Evolutionary conservation across 2,329 filamentous ascomycete species (phyloP).

Genomic region (Ophiostoma fasciatum): DNA sequence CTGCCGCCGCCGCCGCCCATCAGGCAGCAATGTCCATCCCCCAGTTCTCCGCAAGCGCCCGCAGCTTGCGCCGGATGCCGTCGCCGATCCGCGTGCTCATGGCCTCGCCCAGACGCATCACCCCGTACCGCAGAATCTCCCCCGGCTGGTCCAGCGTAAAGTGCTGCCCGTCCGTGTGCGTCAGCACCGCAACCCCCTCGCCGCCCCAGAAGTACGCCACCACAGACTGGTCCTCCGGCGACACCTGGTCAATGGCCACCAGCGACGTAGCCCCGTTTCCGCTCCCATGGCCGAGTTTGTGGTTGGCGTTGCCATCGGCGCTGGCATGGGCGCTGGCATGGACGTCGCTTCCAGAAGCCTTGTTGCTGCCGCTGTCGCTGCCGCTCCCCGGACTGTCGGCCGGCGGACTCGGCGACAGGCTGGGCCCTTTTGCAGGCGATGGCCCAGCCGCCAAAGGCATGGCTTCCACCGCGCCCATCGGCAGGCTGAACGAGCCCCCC

Average conservation of each 20-base stretch:
- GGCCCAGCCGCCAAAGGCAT: too few relatives aligned
- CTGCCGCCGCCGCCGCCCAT: too few relatives aligned
- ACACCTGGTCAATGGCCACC: constrained; percentile 25
- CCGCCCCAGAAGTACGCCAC: constrained; percentile 25
- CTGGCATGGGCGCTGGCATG: constrained; percentile 2
- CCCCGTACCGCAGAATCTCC: constrained; percentile 25
- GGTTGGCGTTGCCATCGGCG: constrained; percentile 9
- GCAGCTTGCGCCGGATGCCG: constrained; percentile 30
- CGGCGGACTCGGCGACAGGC: too few relatives aligned
- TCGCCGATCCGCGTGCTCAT: constrained; percentile 28
- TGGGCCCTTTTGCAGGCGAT: too few relatives aligned
- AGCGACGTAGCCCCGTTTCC: neutral
- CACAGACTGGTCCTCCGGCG: constrained; percentile 23
- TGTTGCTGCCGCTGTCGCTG: too few relatives aligned
- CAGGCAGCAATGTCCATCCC: constrained; percentile 5
- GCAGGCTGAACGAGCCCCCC: too few relatives aligned
- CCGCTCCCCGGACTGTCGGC: too few relatives aligned
- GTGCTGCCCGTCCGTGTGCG: constrained; percentile 18
- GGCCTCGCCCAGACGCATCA: constrained; percentile 24
- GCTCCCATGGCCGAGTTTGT: neutral
- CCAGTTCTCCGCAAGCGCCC: constrained; percentile 25
- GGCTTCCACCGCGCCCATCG: too few relatives aligned
- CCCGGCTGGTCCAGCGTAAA: constrained; percentile 23
- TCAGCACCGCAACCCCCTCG: constrained; percentile 23
- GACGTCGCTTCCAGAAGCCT: too few relatives aligned